These are phyloP conservation scores for Astrocystis sublimbata DNA, from an alignment of 495 filamentous ascomycete genomes.

Conservation along the genomic window DNA sequence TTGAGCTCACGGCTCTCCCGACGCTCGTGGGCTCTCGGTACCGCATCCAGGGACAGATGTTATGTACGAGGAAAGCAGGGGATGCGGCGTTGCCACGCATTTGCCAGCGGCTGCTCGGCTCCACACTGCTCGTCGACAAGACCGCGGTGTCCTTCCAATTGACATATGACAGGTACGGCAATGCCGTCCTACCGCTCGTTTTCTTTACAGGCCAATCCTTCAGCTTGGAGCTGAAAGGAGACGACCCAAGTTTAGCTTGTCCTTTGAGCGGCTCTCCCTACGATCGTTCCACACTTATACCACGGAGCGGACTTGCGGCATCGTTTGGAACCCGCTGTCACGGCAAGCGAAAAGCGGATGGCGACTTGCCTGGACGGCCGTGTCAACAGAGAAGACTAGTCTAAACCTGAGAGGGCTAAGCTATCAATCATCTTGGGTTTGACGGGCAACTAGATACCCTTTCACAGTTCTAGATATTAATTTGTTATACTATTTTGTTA, in stretches of 20 bases:
- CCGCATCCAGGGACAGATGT: neutral
- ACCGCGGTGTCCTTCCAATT: neutral
- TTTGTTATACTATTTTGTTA: no score
- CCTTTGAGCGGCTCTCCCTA: slow-evolving; percentile 11
- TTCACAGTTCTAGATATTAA: no score
- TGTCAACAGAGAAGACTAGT: no score
- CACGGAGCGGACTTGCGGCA: neutral
- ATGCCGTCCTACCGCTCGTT: slow-evolving; percentile 3
- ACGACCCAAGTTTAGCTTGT: neutral
- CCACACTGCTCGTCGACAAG: slow-evolving; percentile 1
- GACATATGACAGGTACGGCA: neutral
- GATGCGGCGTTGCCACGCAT: neutral
- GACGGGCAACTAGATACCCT: no score
- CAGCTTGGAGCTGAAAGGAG: neutral
- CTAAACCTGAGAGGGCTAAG: no score
- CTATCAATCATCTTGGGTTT: no score
- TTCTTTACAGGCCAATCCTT: slow-evolving; percentile 3
- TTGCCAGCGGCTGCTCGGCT: neutral
- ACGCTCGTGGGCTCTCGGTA: neutral
- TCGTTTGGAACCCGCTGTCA: no score
- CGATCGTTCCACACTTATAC: neutral
- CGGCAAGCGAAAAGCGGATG: no score
- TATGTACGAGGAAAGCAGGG: slow-evolving; percentile 3
- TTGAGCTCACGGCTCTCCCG: slow-evolving; percentile 3
- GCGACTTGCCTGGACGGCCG: no score